phyloP scores from a whole-genome alignment of 1,284 basidiomycete genomes.

The Marasmius fiardii region DNA sequence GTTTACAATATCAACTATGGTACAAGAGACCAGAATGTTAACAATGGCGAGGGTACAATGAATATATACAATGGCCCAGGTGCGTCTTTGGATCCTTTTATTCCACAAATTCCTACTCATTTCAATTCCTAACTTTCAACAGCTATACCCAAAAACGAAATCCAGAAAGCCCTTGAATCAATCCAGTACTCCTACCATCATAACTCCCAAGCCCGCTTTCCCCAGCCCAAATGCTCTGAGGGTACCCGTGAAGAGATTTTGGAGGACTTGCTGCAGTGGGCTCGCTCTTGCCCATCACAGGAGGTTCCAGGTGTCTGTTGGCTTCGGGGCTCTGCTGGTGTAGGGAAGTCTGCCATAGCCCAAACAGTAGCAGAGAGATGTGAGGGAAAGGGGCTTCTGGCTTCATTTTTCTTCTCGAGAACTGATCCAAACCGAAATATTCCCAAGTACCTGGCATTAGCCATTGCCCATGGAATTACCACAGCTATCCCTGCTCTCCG shows the following conservation, averaged over 20 bases:
- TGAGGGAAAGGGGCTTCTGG: neutral
- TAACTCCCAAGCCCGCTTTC: too few species aligned
- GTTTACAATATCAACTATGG: too few species aligned
- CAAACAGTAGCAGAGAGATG: too few species aligned
- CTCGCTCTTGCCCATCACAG: neutral
- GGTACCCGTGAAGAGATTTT: neutral
- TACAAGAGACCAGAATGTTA: too few species aligned
- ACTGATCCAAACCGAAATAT: neutral
- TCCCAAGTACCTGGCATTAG: neutral
- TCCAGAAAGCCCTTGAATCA: neutral
- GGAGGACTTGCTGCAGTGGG: neutral
- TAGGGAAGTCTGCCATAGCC: too few species aligned
- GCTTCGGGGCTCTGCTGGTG: too few species aligned
- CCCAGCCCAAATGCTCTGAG: neutral
- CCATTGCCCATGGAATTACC: neutral
- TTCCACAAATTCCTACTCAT: neutral
- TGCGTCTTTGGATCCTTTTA: neutral
- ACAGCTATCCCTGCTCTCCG: too few species aligned
- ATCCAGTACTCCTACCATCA: too few species aligned
- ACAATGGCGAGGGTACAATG: neutral
- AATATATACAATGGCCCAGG: neutral
- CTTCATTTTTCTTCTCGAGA: neutral
- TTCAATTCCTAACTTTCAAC: neutral
- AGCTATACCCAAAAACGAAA: neutral
- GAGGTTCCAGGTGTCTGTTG: neutral